Base-by-base conservation (phyloP, 1,284 basidiomycete species). In the Ustanciosporium gigantosporum region DNA sequence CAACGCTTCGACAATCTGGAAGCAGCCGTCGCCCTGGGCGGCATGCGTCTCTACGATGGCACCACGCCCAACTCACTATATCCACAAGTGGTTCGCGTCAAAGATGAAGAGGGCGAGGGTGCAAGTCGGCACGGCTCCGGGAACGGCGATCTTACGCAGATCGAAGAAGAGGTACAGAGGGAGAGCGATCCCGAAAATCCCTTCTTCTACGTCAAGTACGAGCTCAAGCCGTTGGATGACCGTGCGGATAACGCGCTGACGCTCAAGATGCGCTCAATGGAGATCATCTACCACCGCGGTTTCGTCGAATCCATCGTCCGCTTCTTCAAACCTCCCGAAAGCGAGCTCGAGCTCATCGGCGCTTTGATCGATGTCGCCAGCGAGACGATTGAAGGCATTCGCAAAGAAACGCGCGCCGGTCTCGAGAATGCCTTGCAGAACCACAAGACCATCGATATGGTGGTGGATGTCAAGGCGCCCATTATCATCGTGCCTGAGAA, bases 391-490 rank as follows among this genome's bases (percentile, higher is more conserved):
- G 95, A 98, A 76, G 93, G 90, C 4, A 82, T 99, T 40, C 85
- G 93, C 43, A 93, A 94, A 74, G 92, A 98, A 77, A 98, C 95
- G 1, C 82, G 96, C 50, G 90, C 92, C 1, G 91, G 95, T 5
- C 82, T 99, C 37, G 95, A 98, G 80, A 90, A 88, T 79, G 95
- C 94, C 0, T 80, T 99, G 25, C 87, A 91, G 79, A 87, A 85
- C 15, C 92, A 95, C 82, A 94, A 94, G 81, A 99, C 94, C 0
- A 83, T 99, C 37, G 94, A 99, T 76, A 83, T 99, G 24, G 89
- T 90, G 66, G 86, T 99, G 80, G 94, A 98, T 74, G 85, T 99
- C 83, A 91, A 96, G 74, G 92, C 95, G 3, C 95, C 95, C 4
- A 87, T 99, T 74, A 96, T 99, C 77, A 91, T 99, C 66, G 84